phyloP scores from a whole-genome alignment of 2,329 filamentous ascomycete species.

The Trichoderma gracile region DNA sequence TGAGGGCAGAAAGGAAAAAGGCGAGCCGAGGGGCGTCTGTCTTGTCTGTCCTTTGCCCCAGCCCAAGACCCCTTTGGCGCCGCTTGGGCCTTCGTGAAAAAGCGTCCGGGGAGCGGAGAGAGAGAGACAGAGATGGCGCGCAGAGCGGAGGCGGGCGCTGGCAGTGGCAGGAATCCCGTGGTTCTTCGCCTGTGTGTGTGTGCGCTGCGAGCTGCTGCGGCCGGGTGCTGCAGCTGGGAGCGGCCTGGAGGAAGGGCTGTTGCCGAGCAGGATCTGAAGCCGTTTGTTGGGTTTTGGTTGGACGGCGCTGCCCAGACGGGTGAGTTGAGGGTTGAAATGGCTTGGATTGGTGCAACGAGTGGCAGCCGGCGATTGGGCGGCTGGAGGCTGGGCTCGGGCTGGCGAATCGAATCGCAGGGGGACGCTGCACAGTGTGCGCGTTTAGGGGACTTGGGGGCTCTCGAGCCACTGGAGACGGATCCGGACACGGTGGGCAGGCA shows the following conservation, averaged over 20 bases:
- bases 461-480: too few species aligned
- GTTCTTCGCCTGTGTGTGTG: not conserved
- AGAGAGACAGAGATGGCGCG: not conserved
- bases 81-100: conserved; percentile 11
- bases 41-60: not conserved
- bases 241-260: not conserved
- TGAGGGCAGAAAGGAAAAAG: not conserved
- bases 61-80: conserved; percentile 18
- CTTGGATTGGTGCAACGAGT: too few species aligned
- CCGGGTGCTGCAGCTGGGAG: not conserved
- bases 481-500: too few species aligned
- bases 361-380: too few species aligned
- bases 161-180: not conserved
- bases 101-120: not conserved
- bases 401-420: too few species aligned
- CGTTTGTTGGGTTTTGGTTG: too few species aligned
- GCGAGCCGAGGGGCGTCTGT: not conserved
- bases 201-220: conserved; percentile 13
- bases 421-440: too few species aligned
- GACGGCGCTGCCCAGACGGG: too few species aligned
- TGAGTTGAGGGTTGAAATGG: too few species aligned
- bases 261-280: not conserved
- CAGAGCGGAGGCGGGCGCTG: conserved; percentile 1
- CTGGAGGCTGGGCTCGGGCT: too few species aligned
- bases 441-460: too few species aligned